Evolutionary conservation across 2,329 filamentous ascomycete species (phyloP), one percentile per base, ranked within the genome.

Genomic region (Thielaviopsis punctulata): DNA sequence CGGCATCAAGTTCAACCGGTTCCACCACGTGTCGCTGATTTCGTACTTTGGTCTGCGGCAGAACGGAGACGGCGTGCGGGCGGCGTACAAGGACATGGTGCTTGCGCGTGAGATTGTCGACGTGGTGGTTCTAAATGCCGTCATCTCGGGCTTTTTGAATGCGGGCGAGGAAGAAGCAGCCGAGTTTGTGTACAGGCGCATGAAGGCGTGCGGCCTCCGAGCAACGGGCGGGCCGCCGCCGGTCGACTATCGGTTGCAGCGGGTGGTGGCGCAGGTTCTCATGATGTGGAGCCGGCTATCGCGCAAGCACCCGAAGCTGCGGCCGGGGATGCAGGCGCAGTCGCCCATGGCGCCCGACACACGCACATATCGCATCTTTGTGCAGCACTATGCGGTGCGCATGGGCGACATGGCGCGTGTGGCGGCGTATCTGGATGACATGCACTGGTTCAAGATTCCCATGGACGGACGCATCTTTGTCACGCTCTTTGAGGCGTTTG

Each of bases 21-120:
- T 83, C 62, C 87, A 92, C 58, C 80, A 88, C 57, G 81, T 89
- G 55, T 84, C 80, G 55, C 67, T 89, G 54, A 90, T 98, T 36
- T 84, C 87, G 64, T 93, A 84, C 63, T 81, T 86, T 59, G 92
- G 90, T 1, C 71, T 92, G 53, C 75, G 77, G 59, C 69, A 76
- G 56, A 83, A 95, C 62, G 80, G 82, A 2, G 75, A 80, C 55
- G 85, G 78, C 2, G 78, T 95, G 21, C 75, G 88, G 45, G 75
- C 75, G 27, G 81, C 86, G 0, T 98, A 95, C 64, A 77, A 76
- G 57, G 80, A 88, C 21, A 83, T 95, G 65, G 83, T 96, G n/a
- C 71, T 84, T 36, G 76, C 80, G 0, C 87, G 88, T 30, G 86
- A 96, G 63, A 80, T 95, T 56, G 80, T 98, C 52, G 90, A 96